These are phyloP conservation scores for Calcarisporium arbuscula DNA, from an alignment of 2,329 filamentous ascomycete species.

Conservation along the genomic window DNA sequence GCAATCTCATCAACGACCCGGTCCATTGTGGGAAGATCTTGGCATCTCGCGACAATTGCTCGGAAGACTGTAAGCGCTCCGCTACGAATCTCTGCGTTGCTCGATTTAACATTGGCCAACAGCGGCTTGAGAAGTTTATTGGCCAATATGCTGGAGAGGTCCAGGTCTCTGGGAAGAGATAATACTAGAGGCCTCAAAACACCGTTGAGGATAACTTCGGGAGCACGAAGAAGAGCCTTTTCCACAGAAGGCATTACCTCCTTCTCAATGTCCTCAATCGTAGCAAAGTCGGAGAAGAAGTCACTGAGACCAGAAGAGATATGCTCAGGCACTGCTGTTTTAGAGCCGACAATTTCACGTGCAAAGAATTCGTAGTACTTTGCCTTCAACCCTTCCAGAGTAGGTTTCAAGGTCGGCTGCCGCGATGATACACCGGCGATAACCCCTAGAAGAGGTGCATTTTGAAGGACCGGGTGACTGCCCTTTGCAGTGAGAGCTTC, in stretches of 20 bases:
- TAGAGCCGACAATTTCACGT: slow-evolving; percentile 78
- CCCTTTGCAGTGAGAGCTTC: slow-evolving; percentile 63
- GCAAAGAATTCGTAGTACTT: slow-evolving; percentile 77
- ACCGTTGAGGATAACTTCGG: slow-evolving; percentile 80
- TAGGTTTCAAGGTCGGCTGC: slow-evolving; percentile 53
- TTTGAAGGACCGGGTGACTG: slow-evolving; percentile 55
- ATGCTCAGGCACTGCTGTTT: slow-evolving; percentile 62
- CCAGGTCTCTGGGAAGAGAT: slow-evolving; percentile 62
- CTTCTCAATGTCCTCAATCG: slow-evolving; percentile 65
- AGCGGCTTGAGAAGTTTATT: slow-evolving; percentile 76
- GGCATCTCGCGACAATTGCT: slow-evolving; percentile 56
- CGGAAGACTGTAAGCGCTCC: slow-evolving; percentile 72
- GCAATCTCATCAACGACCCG: slow-evolving; percentile 74
- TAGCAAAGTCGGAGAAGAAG: slow-evolving; percentile 75
- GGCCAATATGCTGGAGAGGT: slow-evolving; percentile 69
- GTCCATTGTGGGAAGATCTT: slow-evolving; percentile 50
- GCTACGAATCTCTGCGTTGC: slow-evolving; percentile 68
- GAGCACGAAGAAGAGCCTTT: slow-evolving; percentile 80
- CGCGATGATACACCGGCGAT: slow-evolving; percentile 82
- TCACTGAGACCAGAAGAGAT: slow-evolving; percentile 68
- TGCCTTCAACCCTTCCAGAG: slow-evolving; percentile 59
- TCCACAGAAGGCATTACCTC: slow-evolving; percentile 77
- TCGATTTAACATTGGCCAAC: slow-evolving; percentile 86
- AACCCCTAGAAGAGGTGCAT: slow-evolving; percentile 75
- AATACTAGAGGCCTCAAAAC: slow-evolving; percentile 67